Evolutionary conservation across 2,329 filamentous ascomycete genomes (phyloP), one percentile per base, ranked within the genome.

Genomic region (Cercospora zeae-maydis): DNA sequence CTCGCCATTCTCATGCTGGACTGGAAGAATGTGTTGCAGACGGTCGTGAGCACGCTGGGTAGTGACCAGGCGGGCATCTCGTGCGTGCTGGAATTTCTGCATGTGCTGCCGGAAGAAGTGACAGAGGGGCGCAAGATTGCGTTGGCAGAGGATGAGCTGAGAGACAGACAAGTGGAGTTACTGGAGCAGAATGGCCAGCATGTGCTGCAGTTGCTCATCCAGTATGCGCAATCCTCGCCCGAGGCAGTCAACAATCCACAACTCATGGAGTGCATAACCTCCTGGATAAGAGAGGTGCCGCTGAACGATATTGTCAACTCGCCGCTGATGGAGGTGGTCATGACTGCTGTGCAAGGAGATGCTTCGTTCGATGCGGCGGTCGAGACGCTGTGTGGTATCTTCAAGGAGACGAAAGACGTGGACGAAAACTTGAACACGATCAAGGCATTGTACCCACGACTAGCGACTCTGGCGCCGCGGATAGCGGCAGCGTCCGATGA

Each of bases 61-160:
- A 86, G 85, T 75, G 89, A 90, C 73, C 86, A 89, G 64, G 86
- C 88, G 74, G 92, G 89, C 75, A 87, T 95, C 72, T 87, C 92
- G 68, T 95, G 90, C 77, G 90, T 98, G 73, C 83, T 99, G 74
- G 95, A 99, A 78, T 99, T 99, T 78, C 84, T 99, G 69, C 92
- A 92, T 78, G 93, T 99, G 73, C 87, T 99, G 69, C 95, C 95
- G 61, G 95, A 99, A 83, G 95, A 99, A 84, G 95, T 99, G 75
- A 98, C 91, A 71, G 93, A 99, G 84, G 95, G 95, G 81, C 92
- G 95, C 80, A 99, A 98, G 83, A 97, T 99, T 84, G 96, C 92
- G 84, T 85, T 99, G 81, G 93, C 92, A 86, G 95, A 99, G 90
- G 93, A 98, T 82, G 93, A 98, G 78, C 86, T 99, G 76, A 84